phyloP scores from a whole-genome alignment of 225 moss, liverwort and hornwort species.

The Thuidium tamariscinum region DNA sequence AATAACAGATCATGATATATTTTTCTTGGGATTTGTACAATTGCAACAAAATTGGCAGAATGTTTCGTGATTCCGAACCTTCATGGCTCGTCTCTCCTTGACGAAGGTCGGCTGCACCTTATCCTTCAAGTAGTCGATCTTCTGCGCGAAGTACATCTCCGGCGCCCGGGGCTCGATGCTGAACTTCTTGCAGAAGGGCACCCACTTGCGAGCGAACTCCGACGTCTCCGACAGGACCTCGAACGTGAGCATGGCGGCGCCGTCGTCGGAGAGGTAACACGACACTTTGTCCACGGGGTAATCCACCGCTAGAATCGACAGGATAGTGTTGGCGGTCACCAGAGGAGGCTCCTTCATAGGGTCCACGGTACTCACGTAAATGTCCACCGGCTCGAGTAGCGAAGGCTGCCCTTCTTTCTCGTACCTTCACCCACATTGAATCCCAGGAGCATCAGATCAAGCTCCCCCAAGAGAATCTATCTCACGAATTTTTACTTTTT shows the following conservation, averaged over 20 bases:
- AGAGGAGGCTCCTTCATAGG: slow-evolving; percentile 85
- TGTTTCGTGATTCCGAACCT: slow-evolving; percentile 12
- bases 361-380: slow-evolving; percentile 85
- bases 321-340: slow-evolving; percentile 76
- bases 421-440: slow-evolving; percentile 23
- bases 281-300: slow-evolving; percentile 98
- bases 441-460: neutral
- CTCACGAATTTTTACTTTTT: neutral
- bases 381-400: slow-evolving; percentile 49
- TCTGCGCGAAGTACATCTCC: slow-evolving; percentile 88
- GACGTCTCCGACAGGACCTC: slow-evolving; percentile 78
- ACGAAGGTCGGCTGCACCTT: slow-evolving; percentile 94
- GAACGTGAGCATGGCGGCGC: slow-evolving; percentile 90
- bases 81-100: slow-evolving; percentile 92
- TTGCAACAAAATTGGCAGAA: neutral
- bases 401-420: slow-evolving; percentile 87
- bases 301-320: slow-evolving; percentile 70
- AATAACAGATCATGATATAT: neutral
- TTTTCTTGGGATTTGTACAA: neutral
- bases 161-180: slow-evolving; percentile 83
- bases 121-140: slow-evolving; percentile 91
- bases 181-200: slow-evolving; percentile 92
- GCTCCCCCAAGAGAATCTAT: neutral
- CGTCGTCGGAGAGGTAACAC: slow-evolving; percentile 87
- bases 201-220: slow-evolving; percentile 91